Evolutionary conservation across 306 rosid genomes (phyloP).

Genomic region (Prunus kanzakura): DNA sequence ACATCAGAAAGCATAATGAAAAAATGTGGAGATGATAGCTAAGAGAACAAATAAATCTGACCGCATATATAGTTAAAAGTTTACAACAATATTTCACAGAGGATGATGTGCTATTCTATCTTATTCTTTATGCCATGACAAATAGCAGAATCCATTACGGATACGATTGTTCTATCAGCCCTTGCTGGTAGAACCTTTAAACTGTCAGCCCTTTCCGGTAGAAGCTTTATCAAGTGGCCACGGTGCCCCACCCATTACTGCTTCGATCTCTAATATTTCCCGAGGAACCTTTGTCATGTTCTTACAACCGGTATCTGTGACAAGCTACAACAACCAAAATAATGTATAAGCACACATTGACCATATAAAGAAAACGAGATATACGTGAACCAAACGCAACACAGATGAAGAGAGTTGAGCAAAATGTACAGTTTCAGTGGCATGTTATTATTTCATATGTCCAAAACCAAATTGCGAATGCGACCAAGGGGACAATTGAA

Average conservation of each 20-base stretch:
- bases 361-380: neutral
- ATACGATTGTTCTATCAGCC: slow-evolving; percentile 20
- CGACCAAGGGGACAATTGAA: neutral
- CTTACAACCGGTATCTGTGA: slow-evolving; percentile 68
- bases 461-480: neutral
- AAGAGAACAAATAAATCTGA: no score
- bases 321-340: slow-evolving; percentile 40
- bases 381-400: neutral
- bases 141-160: neutral
- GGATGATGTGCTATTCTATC: neutral
- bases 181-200: slow-evolving; percentile 15
- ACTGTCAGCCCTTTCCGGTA: slow-evolving; percentile 2
- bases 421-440: neutral
- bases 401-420: neutral
- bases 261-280: slow-evolving; percentile 63
- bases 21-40: no score
- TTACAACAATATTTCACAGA: neutral
- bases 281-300: slow-evolving; percentile 83
- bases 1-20: neutral
- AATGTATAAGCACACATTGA: neutral
- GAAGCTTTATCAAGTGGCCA: slow-evolving; percentile 55
- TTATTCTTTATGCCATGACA: neutral
- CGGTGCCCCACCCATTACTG: slow-evolving; percentile 81
- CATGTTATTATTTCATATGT: neutral
- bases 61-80: neutral